Percentiles rank a stretch among this genome's conserved stretches.
Evolutionary conservation across 805 yeast genomes (phyloP).

Genomic region (Metschnikowia cerradonensis): DNA sequence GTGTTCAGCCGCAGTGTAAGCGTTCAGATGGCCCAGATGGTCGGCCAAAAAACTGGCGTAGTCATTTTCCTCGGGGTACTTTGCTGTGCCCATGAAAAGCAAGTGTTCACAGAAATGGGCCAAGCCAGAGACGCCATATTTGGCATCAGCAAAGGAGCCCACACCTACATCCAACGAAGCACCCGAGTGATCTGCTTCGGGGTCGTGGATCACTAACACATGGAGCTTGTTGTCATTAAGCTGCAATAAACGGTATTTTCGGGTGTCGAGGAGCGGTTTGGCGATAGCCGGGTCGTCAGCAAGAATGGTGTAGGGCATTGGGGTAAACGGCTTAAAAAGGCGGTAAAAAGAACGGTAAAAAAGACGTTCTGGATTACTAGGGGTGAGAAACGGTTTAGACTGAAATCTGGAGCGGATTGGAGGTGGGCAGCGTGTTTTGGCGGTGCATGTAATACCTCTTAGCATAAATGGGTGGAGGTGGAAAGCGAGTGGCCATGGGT

Average conservation of each 20-base stretch:
- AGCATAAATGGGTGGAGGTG: not conserved
- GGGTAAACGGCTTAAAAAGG: not conserved
- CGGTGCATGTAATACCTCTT: slow-evolving; percentile 1
- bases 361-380: no score
- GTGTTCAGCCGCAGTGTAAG: slow-evolving; percentile 83
- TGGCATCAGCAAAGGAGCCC: slow-evolving; percentile 70
- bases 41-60: slow-evolving; percentile 70
- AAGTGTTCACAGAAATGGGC: slow-evolving; percentile 71
- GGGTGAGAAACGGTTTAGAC: not conserved
- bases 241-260: slow-evolving; percentile 65
- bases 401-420: not conserved
- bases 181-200: slow-evolving; percentile 68
- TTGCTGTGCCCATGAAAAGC: slow-evolving; percentile 73
- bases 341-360: not conserved
- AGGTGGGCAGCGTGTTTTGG: not conserved
- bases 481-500: not conserved
- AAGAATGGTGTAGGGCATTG: slow-evolving; percentile 12
- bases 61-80: slow-evolving; percentile 72
- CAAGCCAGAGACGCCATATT: slow-evolving; percentile 56
- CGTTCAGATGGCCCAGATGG: slow-evolving; percentile 88
- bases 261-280: slow-evolving; percentile 63
- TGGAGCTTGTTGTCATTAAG: slow-evolving; percentile 51
- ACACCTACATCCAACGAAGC: slow-evolving; percentile 77
- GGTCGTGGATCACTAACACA: slow-evolving; percentile 64
- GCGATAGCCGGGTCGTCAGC: slow-evolving; percentile 31